Evolutionary conservation across 768 basidiomycete species (phyloP).

Genomic region (Hebeloma cylindrosporum): DNA sequence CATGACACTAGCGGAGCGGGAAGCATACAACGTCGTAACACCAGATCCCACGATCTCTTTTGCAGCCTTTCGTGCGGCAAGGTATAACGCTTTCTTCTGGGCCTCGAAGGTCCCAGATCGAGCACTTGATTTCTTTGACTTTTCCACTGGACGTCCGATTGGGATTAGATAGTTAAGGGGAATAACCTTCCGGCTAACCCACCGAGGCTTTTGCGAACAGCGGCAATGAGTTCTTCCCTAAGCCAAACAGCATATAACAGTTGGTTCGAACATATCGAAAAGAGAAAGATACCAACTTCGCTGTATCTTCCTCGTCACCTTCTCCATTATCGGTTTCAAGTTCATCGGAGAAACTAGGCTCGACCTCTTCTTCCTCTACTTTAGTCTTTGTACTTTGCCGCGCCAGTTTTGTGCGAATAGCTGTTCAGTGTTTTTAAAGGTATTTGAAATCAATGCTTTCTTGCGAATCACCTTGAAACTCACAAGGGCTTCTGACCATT

Average conservation of each 20-base stretch:
- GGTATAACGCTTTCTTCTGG: slow-evolving; percentile 16
- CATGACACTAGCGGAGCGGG: background rate
- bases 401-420: too few relatives aligned
- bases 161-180: background rate
- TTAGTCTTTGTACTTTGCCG: too few relatives aligned
- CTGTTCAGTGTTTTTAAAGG: too few relatives aligned
- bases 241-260: too few relatives aligned
- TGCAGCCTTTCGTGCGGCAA: slow-evolving; percentile 13
- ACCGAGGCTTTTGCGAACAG: background rate
- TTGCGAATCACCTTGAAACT: too few relatives aligned
- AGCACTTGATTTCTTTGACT: slow-evolving; percentile 2
- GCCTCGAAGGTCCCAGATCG: slow-evolving; percentile 9
- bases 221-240: background rate
- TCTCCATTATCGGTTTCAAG: background rate
- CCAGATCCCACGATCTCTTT: slow-evolving; percentile 15
- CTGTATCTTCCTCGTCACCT: background rate
- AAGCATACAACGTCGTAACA: slow-evolving; percentile 13
- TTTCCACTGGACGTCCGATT: slow-evolving; percentile 7
- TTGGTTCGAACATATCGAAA: background rate
- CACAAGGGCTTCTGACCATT: too few relatives aligned
- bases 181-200: background rate
- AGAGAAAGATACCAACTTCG: background rate
- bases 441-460: too few relatives aligned
- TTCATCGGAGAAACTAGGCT: background rate
- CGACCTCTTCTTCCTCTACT: too few relatives aligned